Evolutionary conservation across 495 filamentous ascomycete genomes (phyloP).

Genomic region (Apiosordaria backusii): DNA sequence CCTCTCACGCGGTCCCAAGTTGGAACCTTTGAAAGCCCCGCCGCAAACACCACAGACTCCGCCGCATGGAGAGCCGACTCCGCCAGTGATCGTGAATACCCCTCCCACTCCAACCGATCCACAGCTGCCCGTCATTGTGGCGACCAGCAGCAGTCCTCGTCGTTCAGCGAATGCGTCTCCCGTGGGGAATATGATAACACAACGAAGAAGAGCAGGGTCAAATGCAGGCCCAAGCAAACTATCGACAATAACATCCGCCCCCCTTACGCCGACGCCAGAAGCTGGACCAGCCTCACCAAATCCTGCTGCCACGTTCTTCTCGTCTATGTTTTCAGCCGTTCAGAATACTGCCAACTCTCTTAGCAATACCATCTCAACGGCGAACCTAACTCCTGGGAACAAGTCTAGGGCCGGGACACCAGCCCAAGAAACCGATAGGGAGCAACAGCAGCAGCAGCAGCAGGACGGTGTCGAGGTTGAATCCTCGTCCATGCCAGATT

Average conservation of each 20-base stretch:
- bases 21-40: slow-evolving; percentile 33
- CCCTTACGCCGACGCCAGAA: slow-evolving; percentile 67
- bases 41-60: slow-evolving; percentile 49
- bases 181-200: slow-evolving; percentile 70
- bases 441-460: slow-evolving; percentile 36
- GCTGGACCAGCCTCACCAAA: slow-evolving; percentile 40
- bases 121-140: slow-evolving; percentile 20
- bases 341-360: slow-evolving; percentile 90
- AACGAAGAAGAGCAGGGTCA: slow-evolving; percentile 58
- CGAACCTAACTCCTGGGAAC: slow-evolving; percentile 38
- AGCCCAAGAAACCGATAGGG: slow-evolving; percentile 29
- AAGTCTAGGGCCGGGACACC: slow-evolving; percentile 38
- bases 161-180: slow-evolving; percentile 37
- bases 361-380: slow-evolving; percentile 73
- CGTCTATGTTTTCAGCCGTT: slow-evolving; percentile 84
- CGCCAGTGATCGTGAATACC: slow-evolving; percentile 55
- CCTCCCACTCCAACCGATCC: slow-evolving; percentile 53
- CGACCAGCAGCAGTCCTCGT: slow-evolving; percentile 32
- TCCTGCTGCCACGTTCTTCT: slow-evolving; percentile 71
- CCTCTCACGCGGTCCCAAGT: slow-evolving; percentile 34
- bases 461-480: slow-evolving; percentile 50
- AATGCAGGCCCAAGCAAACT: slow-evolving; percentile 81
- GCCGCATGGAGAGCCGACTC: slow-evolving; percentile 34
- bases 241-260: slow-evolving; percentile 70
- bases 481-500: slow-evolving; percentile 32